These are phyloP conservation scores for Globisporangium irregulare DNA, from an alignment of 352 stramenopile genomes.

Conservation along the genomic window DNA sequence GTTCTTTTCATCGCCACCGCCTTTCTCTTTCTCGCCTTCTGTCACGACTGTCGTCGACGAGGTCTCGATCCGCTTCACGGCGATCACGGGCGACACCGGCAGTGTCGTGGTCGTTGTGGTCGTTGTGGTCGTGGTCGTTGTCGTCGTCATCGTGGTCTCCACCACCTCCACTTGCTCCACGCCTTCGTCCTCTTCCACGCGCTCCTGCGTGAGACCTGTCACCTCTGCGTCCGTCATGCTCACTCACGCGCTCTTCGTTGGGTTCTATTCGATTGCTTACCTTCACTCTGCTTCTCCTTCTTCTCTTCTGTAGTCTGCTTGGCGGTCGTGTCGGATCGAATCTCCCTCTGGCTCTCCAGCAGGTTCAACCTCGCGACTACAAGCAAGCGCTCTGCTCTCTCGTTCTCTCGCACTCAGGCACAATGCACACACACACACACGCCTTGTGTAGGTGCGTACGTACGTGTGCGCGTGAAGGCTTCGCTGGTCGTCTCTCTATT, in stretches of 20 bases:
- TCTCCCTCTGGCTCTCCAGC: background rate
- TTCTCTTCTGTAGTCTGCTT: background rate
- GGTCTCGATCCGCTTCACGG: conserved; percentile 12
- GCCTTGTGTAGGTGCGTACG: too few species aligned
- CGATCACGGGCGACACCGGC: conserved; percentile 11
- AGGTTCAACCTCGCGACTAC: background rate
- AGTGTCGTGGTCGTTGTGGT: conserved; percentile 4
- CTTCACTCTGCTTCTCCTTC: background rate
- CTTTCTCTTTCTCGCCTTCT: background rate
- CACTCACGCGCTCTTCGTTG: background rate
- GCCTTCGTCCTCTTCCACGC: background rate
- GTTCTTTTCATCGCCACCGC: background rate
- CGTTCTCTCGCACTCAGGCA: background rate
- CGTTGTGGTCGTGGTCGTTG: background rate
- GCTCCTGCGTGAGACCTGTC: background rate
- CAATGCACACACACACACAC: too few species aligned
- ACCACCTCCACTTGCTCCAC: background rate
- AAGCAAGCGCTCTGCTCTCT: background rate
- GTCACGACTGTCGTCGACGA: background rate
- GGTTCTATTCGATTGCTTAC: background rate
- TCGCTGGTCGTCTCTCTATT: background rate
- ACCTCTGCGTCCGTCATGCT: conserved; percentile 15
- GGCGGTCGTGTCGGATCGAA: background rate
- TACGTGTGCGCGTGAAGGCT: background rate
- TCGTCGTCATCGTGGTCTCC: conserved; percentile 1